phyloP scores from a whole-genome alignment of 1,284 basidiomycete species.

The Rhodotorula sp. region DNA sequence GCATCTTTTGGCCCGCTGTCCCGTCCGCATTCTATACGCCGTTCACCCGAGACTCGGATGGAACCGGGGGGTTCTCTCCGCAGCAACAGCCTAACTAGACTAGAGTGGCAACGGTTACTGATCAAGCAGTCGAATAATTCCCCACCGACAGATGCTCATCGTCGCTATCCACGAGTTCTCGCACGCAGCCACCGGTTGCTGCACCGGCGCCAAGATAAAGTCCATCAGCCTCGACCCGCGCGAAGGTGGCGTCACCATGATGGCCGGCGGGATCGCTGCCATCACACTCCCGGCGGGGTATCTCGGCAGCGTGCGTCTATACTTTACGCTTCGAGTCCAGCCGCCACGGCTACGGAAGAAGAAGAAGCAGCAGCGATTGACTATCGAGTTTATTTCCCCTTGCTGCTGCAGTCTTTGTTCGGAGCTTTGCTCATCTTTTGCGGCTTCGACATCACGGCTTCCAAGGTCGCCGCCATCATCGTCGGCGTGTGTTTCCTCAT shows the following conservation, averaged over 20 bases:
- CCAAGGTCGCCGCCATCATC: conserved; percentile 80
- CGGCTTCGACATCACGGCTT: conserved; percentile 87
- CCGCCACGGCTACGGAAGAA: no score
- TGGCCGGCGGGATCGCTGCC: conserved; percentile 87
- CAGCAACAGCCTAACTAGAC: no score
- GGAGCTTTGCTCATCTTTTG: conserved; percentile 86
- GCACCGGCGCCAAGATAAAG: conserved; percentile 89
- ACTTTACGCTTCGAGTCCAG: not conserved
- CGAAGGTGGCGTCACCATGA: conserved; percentile 72
- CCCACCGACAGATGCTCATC: conserved; percentile 18
- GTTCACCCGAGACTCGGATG: no score
- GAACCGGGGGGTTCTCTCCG: no score
- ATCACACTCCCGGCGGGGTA: conserved; percentile 81
- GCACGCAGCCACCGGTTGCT: conserved; percentile 53
- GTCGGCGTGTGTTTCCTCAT: conserved; percentile 84
- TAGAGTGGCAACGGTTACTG: no score
- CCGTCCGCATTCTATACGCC: no score
- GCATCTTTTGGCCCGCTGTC: no score
- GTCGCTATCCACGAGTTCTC: conserved; percentile 32
- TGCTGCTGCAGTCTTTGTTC: conserved; percentile 62
- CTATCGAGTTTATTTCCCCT: not conserved
- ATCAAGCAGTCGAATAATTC: no score
- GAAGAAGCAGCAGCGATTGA: no score
- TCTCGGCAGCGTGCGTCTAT: conserved; percentile 63
- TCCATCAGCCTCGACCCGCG: conserved; percentile 78